A percentile compares a stretch with the other conserved stretches of the same genome.
Evolutionary conservation across 345 rosid genomes (phyloP).

Genomic region (Hibiscus tridactylites): DNA sequence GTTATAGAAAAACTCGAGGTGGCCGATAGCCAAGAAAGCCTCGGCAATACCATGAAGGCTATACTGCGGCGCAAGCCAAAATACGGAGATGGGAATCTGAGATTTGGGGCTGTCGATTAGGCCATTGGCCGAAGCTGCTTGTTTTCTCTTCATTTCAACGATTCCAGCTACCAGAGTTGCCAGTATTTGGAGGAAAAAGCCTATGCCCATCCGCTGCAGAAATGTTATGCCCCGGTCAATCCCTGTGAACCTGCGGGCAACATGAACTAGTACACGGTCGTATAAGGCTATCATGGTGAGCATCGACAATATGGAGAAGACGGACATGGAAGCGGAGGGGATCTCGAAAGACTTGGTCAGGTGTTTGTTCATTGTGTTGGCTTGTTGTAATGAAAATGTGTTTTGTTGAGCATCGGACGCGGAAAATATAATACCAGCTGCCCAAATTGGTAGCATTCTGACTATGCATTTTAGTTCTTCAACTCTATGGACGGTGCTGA

Average conservation of each 20-base stretch:
- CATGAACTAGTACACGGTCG: constrained; percentile 53
- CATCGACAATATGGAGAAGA: constrained; percentile 68
- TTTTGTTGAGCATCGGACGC: constrained; percentile 75
- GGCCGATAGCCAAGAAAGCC: constrained; percentile 80
- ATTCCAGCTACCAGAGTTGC: constrained; percentile 84
- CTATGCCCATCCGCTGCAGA: constrained; percentile 80
- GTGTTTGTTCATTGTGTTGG: constrained; percentile 78
- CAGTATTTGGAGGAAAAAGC: constrained; percentile 54
- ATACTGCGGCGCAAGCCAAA: constrained; percentile 78
- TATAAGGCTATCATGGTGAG: constrained; percentile 60
- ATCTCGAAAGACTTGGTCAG: constrained; percentile 53
- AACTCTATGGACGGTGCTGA: constrained; percentile 77
- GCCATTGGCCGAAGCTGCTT: constrained; percentile 33
- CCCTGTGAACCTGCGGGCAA: constrained; percentile 55
- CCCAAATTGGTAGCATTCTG: constrained; percentile 91
- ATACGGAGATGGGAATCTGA: constrained; percentile 49
- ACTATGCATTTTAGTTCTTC: constrained; percentile 75
- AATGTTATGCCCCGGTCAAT: constrained; percentile 74
- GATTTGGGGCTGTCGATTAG: constrained; percentile 31
- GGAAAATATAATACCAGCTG: constrained; percentile 64
- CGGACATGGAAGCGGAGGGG: constrained; percentile 85
- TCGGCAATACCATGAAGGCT: constrained; percentile 77
- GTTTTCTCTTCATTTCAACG: constrained; percentile 51
- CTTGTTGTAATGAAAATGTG: constrained; percentile 85
- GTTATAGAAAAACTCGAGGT: constrained; percentile 70